A percentile compares a stretch with the other conserved stretches of the same genome.
Evolutionary conservation across 176 grass and related monocot genomes (phyloP).

Genomic region (Oryza meridionalis): DNA sequence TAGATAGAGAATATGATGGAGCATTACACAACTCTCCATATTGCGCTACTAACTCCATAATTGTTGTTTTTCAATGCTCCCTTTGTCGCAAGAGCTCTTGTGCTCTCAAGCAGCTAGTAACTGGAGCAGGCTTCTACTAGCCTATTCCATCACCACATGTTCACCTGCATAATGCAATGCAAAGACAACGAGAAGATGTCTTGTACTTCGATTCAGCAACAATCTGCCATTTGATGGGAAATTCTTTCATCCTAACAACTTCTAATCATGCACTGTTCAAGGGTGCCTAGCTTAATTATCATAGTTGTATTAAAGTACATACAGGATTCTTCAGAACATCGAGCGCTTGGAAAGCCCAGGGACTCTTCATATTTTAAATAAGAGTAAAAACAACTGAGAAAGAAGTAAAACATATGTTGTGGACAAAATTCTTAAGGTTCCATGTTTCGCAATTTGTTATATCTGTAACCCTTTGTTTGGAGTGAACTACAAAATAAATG

Average conservation of each 20-base stretch:
- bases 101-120: conserved; percentile 14
- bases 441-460: background rate
- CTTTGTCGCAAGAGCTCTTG: background rate
- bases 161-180: conserved; percentile 3
- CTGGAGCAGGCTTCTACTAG: conserved; percentile 37
- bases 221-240: conserved; percentile 10
- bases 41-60: conserved; percentile 24
- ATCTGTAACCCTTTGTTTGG: background rate
- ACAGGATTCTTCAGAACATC: background rate
- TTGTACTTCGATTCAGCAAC: background rate
- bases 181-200: background rate
- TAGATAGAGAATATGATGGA: background rate
- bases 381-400: background rate
- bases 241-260: background rate
- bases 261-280: conserved; percentile 34
- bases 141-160: conserved; percentile 17
- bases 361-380: too few relatives aligned
- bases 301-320: conserved; percentile 22
- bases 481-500: background rate
- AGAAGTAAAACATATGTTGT: background rate
- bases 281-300: background rate
- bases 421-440: background rate
- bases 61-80: conserved; percentile 23
- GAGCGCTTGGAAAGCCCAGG: background rate
- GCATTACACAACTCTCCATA: background rate